These are phyloP conservation scores for Lathyrus sativus DNA, from an alignment of 306 rosid genomes.

Conservation along the genomic window DNA sequence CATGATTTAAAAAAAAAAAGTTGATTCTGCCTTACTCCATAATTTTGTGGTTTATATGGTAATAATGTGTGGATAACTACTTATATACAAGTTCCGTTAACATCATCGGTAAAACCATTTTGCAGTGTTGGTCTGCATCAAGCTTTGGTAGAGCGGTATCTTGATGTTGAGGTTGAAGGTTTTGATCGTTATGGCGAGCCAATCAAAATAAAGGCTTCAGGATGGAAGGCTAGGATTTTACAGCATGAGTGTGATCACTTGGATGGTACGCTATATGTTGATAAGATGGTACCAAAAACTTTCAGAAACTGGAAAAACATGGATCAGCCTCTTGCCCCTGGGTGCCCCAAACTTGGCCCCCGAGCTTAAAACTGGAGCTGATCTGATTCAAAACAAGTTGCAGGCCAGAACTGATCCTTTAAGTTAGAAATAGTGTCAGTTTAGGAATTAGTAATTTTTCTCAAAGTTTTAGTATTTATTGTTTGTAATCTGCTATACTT, in stretches of 20 bases:
- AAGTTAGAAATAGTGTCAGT: neutral
- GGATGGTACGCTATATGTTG: constrained; percentile 82
- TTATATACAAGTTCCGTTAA: neutral
- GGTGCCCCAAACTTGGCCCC: constrained; percentile 79
- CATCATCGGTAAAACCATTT: constrained; percentile 12
- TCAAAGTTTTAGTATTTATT: neutral
- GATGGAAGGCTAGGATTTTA: constrained; percentile 93
- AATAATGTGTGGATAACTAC: neutral
- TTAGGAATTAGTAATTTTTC: neutral
- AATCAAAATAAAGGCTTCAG: constrained; percentile 66
- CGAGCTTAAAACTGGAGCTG: neutral
- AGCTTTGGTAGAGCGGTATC: constrained; percentile 77
- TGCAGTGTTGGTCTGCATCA: constrained; percentile 78
- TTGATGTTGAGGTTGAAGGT: constrained; percentile 79
- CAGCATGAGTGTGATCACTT: constrained; percentile 94
- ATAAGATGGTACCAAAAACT: constrained; percentile 85
- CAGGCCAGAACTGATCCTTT: neutral
- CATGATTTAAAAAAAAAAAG: neutral
- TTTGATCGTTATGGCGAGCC: constrained; percentile 73
- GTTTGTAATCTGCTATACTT: neutral
- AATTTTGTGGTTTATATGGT: neutral
- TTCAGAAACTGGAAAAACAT: constrained; percentile 72
- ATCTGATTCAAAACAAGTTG: neutral
- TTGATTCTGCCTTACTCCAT: neutral
- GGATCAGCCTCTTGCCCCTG: constrained; percentile 71